These are phyloP conservation scores for Diplodia mutila DNA, from an alignment of 2,329 filamentous ascomycete species.

Conservation along the genomic window DNA sequence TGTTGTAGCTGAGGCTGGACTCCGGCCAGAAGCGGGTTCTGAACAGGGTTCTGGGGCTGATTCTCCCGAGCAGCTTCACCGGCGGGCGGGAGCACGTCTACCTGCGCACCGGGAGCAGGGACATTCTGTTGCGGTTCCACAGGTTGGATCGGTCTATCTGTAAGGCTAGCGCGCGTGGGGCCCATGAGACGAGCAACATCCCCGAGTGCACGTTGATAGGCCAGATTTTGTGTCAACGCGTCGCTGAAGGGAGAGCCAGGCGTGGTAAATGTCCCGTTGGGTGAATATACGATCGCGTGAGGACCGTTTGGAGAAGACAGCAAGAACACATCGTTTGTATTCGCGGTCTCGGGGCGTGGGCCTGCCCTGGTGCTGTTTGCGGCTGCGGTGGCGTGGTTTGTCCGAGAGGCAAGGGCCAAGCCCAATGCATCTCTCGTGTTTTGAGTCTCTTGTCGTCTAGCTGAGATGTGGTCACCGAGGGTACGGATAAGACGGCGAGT, in stretches of 20 bases:
- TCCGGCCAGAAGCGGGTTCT: constrained; percentile 1
- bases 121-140: neutral
- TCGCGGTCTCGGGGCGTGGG: constrained; percentile 25
- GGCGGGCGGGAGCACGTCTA: neutral
- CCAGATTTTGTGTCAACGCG: constrained; percentile 7
- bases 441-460: neutral
- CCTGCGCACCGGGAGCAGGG: neutral
- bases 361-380: neutral
- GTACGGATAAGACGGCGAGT: constrained; percentile 12
- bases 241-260: neutral
- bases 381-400: neutral
- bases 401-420: neutral
- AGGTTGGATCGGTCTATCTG: neutral
- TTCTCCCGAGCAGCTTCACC: neutral
- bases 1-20: constrained; percentile 7
- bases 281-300: constrained; percentile 37
- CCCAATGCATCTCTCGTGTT: neutral
- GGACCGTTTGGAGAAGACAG: constrained; percentile 43
- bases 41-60: constrained; percentile 3
- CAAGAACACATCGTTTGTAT: constrained; percentile 37
- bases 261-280: neutral
- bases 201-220: constrained; percentile 20
- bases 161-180: constrained; percentile 1
- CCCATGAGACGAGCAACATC: constrained; percentile 13
- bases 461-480: constrained; percentile 1